These are phyloP conservation scores for Colletotrichum trifolii DNA, from an alignment of 2,329 filamentous ascomycete species.

Conservation along the genomic window DNA sequence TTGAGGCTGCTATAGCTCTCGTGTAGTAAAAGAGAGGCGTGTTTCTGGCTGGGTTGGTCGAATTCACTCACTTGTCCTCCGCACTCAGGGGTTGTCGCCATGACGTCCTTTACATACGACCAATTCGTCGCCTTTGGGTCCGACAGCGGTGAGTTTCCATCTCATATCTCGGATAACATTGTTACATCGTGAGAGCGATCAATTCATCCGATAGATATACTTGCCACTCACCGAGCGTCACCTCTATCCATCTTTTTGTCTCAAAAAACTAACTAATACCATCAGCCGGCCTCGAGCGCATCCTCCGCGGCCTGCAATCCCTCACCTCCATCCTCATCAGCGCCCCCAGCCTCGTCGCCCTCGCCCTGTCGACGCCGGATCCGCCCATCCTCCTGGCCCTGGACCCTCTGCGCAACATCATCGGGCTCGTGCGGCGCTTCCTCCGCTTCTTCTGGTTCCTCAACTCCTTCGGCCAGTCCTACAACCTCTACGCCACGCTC, in stretches of 20 bases:
- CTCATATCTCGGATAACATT: neutral
- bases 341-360: conserved; percentile 53
- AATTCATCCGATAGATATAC: too few relatives aligned
- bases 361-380: conserved; percentile 41
- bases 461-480: conserved; percentile 66
- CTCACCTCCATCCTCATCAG: conserved; percentile 59
- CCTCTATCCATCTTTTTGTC: neutral
- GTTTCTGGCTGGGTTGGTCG: too few relatives aligned
- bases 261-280: conserved; percentile 7
- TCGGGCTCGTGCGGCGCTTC: conserved; percentile 67
- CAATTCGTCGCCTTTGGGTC: conserved; percentile 58
- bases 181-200: too few relatives aligned
- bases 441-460: conserved; percentile 77
- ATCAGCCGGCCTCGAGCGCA: conserved; percentile 70
- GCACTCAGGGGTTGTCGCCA: neutral
- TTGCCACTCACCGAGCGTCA: too few relatives aligned
- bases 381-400: conserved; percentile 41
- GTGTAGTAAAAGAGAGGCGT: too few relatives aligned
- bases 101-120: conserved; percentile 41
- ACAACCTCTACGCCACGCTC: conserved; percentile 49
- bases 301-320: conserved; percentile 68
- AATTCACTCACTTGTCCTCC: too few relatives aligned
- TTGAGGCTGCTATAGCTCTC: too few relatives aligned
- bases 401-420: conserved; percentile 49
- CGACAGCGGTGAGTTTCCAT: conserved; percentile 54